Base-by-base conservation (phyloP, 1,139 yeast genomes). In the Blastobotrys capitulatus region DNA sequence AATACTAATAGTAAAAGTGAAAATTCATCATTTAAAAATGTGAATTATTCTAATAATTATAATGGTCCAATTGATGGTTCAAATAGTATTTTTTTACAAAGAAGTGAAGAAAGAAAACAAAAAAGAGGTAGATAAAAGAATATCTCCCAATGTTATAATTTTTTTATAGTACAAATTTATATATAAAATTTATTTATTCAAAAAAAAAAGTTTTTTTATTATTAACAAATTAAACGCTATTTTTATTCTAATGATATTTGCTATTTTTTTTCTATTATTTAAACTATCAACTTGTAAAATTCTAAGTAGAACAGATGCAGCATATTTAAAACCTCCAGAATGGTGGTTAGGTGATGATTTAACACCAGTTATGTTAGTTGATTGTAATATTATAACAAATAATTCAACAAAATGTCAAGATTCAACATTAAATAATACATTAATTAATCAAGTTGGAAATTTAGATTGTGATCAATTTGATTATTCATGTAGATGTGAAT, bases 41-140 rank as follows among this genome's bases (percentile, higher is more conserved):
- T 4, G 3, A 13, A 15, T 13, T 20, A 35, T 8, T 6, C 13
- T 41, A 36, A 36, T 36, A 46, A 16, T 34, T 52, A n/a, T 22
- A 22, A 22, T 22, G 25, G 25, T 5, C 25, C 25, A 5, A 54
- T 57, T n/a, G 56, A 51, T 39, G 43, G 52, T 19, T 38, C 50
- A 10, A 57, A 48, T 25, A 57, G 61, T 9, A 48, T 58, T 2
- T 56, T 60, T 44, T 46, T 57, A 43, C 58, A 53, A 40, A 55
- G 57, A 42, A 55, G 52, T 40, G 60, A 55, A 35, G 62, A 57
- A 13, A 45, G 59, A 54, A 46, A 52, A 50, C 37, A 36, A 46
- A 37, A 39, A 27, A 2, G 40, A 5, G 25, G 6, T 6, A 37
- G 26, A n/a, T 37, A 37, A 26, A 16, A 10, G 29, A 26, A 26